Evolutionary conservation across 768 basidiomycete genomes (phyloP), one percentile per base, ranked within the genome.

Genomic region (Saitozyma podzolica): DNA sequence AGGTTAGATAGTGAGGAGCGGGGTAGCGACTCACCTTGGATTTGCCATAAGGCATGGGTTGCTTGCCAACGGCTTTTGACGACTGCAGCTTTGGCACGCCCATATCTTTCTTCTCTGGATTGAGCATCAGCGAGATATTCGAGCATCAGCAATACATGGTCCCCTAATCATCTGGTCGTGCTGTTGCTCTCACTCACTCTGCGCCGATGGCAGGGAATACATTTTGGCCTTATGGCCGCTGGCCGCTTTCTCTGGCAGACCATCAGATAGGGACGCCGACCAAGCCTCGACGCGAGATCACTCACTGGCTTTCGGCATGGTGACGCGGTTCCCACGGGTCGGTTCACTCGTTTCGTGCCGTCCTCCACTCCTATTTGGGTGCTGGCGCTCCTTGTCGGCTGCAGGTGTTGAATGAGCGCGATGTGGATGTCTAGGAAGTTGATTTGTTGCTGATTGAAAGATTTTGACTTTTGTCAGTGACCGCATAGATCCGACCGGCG

Each of bases 31-130:
- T 63, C 52, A 72, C 69, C 59, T 69, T 71, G 39, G 59, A 48
- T 53, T 70, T 70, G 20, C 59, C 65, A 40, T 66, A 61, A 29
- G 61, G 58, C 59, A 64, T 66, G 50, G 68, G 60, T 53, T 69
- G 53, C 61, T 71, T 63, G 54, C 68, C 62, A 56, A 84, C 62
- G 83, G 81, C 17, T 81, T 90, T 90, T 53, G 89, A 81, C 80
- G 86, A 83, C 14, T 90, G 88, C 2, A 95, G 84, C 72, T 89
- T 87, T 7, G 92, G 92, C 2, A 96, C 82, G 16, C 92, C 93
- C 42, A 90, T 89, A 77, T 95, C 92, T 75, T 91, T 93, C 80
- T 89, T 92, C 50, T 66, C 68, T 75, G 20, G 37, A 43, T 8
- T 40, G 3, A 9, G 58, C 61, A 64, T 51, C 41, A 6, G 51